phyloP scores from a whole-genome alignment of 257 asterid genomes.

The Leptodermis oblonga region DNA sequence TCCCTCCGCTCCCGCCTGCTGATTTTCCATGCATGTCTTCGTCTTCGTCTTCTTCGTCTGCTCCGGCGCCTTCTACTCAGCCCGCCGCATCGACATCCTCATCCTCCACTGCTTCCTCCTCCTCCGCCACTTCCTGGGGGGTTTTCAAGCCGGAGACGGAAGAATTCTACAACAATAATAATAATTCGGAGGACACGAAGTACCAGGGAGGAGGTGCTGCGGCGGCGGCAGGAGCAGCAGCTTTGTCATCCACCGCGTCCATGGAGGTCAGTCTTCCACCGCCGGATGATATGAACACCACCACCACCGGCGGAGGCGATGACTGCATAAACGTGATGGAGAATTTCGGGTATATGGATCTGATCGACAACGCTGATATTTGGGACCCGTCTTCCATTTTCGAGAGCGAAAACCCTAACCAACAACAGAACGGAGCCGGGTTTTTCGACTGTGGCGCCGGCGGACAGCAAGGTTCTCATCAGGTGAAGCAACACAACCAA shows the following conservation, averaged over 20 bases:
- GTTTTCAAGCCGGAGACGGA: slow-evolving; percentile 32
- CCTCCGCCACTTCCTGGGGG: slow-evolving; percentile 38
- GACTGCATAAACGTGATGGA: slow-evolving; percentile 59
- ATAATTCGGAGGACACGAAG: slow-evolving; percentile 1
- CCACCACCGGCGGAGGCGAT: slow-evolving; percentile 19
- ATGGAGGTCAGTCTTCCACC: slow-evolving; percentile 32
- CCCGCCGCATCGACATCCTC: slow-evolving; percentile 27
- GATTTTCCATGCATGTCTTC: slow-evolving; percentile 96
- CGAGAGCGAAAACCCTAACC: slow-evolving; percentile 36
- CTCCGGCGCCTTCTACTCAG: slow-evolving; percentile 28
- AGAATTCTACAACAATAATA: slow-evolving; percentile 14
- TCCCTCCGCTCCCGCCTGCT: slow-evolving; percentile 65
- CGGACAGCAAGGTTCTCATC: neutral
- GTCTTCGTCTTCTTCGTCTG: slow-evolving; percentile 71
- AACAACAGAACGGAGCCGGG: neutral
- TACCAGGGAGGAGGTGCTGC: no score
- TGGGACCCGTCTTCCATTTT: slow-evolving; percentile 74
- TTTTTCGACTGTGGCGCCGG: neutral
- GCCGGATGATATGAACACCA: slow-evolving; percentile 17
- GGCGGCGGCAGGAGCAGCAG: no score
- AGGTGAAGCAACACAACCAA: neutral
- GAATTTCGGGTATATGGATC: slow-evolving; percentile 69
- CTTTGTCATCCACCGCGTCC: slow-evolving; percentile 46
- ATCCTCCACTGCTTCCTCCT: slow-evolving; percentile 39
- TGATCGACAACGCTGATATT: slow-evolving; percentile 49